A percentile compares a stretch with the other conserved stretches of the same genome.
phyloP scores from a whole-genome alignment of 1,139 yeast genomes.

The Saccharomycopsis phalli region DNA sequence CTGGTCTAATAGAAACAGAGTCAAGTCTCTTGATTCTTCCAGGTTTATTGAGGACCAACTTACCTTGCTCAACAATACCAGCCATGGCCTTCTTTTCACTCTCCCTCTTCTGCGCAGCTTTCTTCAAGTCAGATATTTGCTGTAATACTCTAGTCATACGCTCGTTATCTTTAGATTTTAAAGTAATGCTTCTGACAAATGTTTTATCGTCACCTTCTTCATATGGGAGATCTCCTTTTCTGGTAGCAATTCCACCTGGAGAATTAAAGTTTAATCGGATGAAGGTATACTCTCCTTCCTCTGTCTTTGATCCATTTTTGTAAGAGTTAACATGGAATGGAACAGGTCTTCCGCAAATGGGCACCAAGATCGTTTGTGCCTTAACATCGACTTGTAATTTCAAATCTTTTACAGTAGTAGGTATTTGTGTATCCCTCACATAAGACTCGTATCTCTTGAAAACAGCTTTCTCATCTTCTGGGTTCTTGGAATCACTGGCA shows the following conservation, averaged over 20 bases:
- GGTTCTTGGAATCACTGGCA: constrained; percentile 62
- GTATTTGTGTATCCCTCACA: constrained; percentile 86
- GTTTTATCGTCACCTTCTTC: constrained; percentile 83
- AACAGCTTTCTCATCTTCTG: constrained; percentile 58
- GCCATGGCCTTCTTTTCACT: constrained; percentile 87
- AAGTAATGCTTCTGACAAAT: constrained; percentile 78
- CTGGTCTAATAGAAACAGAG: constrained; percentile 85
- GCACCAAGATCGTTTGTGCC: constrained; percentile 81
- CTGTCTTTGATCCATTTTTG: constrained; percentile 90
- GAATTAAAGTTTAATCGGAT: constrained; percentile 86
- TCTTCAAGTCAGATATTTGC: constrained; percentile 86
- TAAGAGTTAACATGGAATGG: constrained; percentile 94
- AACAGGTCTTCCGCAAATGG: constrained; percentile 93
- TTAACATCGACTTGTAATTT: constrained; percentile 82
- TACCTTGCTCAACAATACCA: constrained; percentile 91
- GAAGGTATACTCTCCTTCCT: constrained; percentile 92
- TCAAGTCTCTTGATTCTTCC: constrained; percentile 81
- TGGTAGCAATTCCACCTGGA: constrained; percentile 68
- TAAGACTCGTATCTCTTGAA: constrained; percentile 93
- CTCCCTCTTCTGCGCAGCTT: constrained; percentile 84
- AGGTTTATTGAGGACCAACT: constrained; percentile 68
- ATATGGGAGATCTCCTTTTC: constrained; percentile 68
- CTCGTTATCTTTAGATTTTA: constrained; percentile 85
- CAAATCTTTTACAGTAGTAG: constrained; percentile 71
- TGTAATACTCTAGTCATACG: constrained; percentile 87